These are phyloP conservation scores for Clitopilus hobsonii DNA, from an alignment of 768 basidiomycete species.

Conservation along the genomic window DNA sequence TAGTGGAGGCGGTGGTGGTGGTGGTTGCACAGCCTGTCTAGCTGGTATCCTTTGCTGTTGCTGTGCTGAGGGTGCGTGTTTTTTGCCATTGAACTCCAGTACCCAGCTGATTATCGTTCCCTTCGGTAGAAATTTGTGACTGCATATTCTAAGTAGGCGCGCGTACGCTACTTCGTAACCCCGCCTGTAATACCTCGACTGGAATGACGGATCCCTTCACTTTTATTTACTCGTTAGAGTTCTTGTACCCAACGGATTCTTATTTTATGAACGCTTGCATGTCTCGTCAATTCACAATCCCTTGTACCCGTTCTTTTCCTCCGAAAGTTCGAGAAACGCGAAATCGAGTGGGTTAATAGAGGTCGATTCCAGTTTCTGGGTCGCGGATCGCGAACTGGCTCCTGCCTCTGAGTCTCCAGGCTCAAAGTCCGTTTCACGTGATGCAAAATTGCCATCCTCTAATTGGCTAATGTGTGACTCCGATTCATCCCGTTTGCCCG, in stretches of 20 bases:
- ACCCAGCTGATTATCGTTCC: conserved; percentile 2
- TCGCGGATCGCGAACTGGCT: not conserved
- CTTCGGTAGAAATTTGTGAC: conserved; percentile 60
- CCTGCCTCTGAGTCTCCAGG: conserved; percentile 1
- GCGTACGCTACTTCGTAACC: not conserved
- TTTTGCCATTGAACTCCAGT: not conserved
- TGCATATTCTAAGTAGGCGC: conserved; percentile 49
- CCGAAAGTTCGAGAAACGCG: too few species aligned
- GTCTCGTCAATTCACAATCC: too few species aligned
- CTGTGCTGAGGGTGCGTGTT: conserved; percentile 62
- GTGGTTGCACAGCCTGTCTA: conserved; percentile 60
- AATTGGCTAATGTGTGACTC: conserved; percentile 32
- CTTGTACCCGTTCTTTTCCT: too few species aligned
- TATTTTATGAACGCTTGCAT: too few species aligned
- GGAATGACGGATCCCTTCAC: not conserved
- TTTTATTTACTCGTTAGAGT: not conserved
- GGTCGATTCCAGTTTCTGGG: not conserved
- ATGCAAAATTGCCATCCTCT: conserved; percentile 16
- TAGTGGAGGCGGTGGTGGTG: conserved; percentile 35
- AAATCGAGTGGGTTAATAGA: not conserved
- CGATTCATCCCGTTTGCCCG: conserved; percentile 43
- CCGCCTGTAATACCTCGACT: not conserved
- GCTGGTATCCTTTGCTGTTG: conserved; percentile 63
- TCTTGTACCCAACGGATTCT: not conserved
- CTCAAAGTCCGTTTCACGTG: conserved; percentile 1